phyloP scores from a whole-genome alignment of 768 basidiomycete genomes.

The Lanmaoa rubissima region DNA sequence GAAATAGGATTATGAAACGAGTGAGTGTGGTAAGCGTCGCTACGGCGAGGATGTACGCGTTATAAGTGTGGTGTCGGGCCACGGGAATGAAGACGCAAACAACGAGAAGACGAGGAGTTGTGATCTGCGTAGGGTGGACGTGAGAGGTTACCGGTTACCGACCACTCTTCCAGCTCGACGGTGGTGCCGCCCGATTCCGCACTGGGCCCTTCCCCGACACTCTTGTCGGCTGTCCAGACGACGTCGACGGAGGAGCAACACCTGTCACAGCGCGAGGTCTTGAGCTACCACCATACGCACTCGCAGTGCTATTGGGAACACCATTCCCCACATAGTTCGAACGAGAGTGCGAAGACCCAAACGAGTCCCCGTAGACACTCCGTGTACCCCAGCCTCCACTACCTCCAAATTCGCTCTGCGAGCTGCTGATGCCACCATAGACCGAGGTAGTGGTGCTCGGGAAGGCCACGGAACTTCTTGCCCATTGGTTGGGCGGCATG shows the following conservation, averaged over 20 bases:
- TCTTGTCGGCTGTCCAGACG: slow-evolving; percentile 7
- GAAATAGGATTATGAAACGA: slow-evolving; percentile 13
- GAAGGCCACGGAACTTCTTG: slow-evolving; percentile 48
- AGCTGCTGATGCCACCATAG: slow-evolving; percentile 53
- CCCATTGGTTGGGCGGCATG: slow-evolving; percentile 40
- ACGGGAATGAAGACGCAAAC: neutral
- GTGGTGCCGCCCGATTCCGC: slow-evolving; percentile 43
- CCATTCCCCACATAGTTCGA: neutral
- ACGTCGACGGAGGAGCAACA: slow-evolving; percentile 20
- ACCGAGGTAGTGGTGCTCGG: slow-evolving; percentile 49
- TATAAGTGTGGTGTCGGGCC: neutral
- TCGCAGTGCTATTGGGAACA: slow-evolving; percentile 15
- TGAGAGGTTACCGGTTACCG: slow-evolving; percentile 18
- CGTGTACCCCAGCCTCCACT: slow-evolving; percentile 49
- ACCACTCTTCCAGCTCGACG: slow-evolving; percentile 58
- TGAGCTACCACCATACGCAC: slow-evolving; percentile 19
- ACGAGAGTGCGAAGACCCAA: slow-evolving; percentile 41
- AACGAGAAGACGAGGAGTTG: neutral
- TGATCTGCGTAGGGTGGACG: neutral
- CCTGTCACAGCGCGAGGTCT: slow-evolving; percentile 38
- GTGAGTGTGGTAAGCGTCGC: slow-evolving; percentile 2
- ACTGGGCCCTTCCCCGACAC: slow-evolving; percentile 19
- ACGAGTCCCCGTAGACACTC: slow-evolving; percentile 71
- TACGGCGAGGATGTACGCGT: neutral
- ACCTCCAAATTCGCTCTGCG: slow-evolving; percentile 66